These are phyloP conservation scores for Monilinia laxa DNA, from an alignment of 2,329 filamentous ascomycete genomes.

Conservation along the genomic window DNA sequence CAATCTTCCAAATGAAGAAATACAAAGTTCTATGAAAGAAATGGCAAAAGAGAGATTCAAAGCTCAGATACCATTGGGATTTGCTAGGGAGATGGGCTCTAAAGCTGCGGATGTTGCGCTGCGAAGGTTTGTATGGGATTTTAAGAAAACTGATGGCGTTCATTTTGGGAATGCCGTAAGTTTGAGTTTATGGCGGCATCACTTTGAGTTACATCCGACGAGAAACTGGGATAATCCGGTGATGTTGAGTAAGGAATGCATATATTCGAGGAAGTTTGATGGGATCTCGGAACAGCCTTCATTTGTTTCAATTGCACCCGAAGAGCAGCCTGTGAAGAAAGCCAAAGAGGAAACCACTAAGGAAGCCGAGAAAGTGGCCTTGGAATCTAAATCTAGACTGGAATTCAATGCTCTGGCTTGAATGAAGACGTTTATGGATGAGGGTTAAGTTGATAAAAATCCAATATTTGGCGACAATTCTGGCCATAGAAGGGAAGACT, in stretches of 20 bases:
- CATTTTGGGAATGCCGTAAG: conserved; percentile 2
- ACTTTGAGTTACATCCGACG: accelerated
- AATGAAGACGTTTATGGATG: background rate
- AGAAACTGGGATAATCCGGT: background rate
- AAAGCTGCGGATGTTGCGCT: background rate
- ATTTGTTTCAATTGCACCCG: conserved; percentile 4
- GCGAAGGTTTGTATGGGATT: background rate
- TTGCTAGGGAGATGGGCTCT: background rate
- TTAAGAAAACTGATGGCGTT: background rate
- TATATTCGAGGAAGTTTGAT: background rate
- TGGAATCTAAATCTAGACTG: background rate
- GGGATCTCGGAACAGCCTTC: background rate
- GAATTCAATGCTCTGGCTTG: background rate
- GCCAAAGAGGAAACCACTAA: background rate
- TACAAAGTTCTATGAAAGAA: background rate
- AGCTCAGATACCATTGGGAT: conserved; percentile 4
- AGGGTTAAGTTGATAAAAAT: no score
- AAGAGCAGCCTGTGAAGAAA: background rate
- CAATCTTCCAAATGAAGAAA: conserved; percentile 1
- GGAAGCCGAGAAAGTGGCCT: background rate
- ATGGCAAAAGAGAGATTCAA: background rate
- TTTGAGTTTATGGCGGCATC: background rate
- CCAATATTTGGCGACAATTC: background rate
- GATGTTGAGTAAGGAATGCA: background rate
- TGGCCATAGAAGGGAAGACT: background rate